Percentiles rank a stretch among this genome's conserved stretches.
These are phyloP conservation scores for Anthracocystis panici-leucophaei DNA, from an alignment of 1,284 basidiomycete genomes.

Conservation along the genomic window DNA sequence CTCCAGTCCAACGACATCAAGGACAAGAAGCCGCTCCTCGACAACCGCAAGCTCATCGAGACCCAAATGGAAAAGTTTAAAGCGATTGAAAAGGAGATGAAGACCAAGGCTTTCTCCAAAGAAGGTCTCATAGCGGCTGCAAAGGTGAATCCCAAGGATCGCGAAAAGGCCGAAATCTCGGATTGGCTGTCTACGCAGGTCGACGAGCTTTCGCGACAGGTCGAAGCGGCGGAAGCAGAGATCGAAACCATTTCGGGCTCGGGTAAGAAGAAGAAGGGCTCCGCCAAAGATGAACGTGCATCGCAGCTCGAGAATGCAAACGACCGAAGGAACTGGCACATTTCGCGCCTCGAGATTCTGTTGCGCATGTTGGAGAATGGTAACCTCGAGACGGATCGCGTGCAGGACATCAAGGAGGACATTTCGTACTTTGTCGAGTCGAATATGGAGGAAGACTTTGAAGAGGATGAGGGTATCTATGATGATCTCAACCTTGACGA, in stretches of 20 bases:
- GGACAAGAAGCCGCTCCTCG: constrained; percentile 92
- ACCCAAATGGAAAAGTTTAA: constrained; percentile 99
- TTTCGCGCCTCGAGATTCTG: constrained; percentile 90
- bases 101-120: constrained; percentile 99
- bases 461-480: constrained; percentile 97
- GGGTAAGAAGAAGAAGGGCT: constrained; percentile 79
- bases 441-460: constrained; percentile 96
- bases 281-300: constrained; percentile 77
- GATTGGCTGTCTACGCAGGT: constrained; percentile 73
- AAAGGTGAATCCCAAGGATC: constrained; percentile 94
- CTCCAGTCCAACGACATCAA: constrained; percentile 98
- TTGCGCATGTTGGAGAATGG: constrained; percentile 95
- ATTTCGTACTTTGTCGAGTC: constrained; percentile 96
- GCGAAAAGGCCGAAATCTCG: constrained; percentile 91
- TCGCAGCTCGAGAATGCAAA: constrained; percentile 89
- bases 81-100: constrained; percentile 99
- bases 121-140: constrained; percentile 95
- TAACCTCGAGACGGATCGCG: constrained; percentile 83
- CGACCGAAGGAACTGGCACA: constrained; percentile 95
- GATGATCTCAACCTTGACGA: constrained; percentile 98
- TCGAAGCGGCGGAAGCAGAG: constrained; percentile 94
- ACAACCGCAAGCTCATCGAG: constrained; percentile 95
- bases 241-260: constrained; percentile 87
- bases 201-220: constrained; percentile 91
- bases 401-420: constrained; percentile 88